These are phyloP conservation scores for Populus pruinosa DNA, from an alignment of 345 rosid species.

Conservation along the genomic window DNA sequence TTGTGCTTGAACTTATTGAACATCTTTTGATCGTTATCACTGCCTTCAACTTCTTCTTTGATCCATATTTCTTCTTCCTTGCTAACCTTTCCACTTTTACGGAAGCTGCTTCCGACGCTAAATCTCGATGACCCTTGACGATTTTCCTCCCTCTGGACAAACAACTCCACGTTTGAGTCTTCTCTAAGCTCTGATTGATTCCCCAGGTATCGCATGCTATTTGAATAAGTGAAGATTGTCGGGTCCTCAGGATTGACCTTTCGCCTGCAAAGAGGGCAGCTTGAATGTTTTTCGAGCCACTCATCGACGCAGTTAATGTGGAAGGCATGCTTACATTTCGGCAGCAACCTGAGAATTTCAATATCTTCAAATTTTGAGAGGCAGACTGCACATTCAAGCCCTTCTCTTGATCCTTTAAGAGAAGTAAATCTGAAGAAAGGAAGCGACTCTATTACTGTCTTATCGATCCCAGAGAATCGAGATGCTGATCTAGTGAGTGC, in stretches of 20 bases:
- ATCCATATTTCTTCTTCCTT: constrained; percentile 22
- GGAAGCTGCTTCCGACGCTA: constrained; percentile 68
- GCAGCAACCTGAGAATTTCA: constrained; percentile 71
- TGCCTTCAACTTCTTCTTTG: constrained; percentile 1
- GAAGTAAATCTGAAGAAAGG: constrained; percentile 86
- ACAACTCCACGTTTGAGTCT: constrained; percentile 58
- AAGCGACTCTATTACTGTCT: constrained; percentile 67
- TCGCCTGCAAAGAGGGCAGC: constrained; percentile 80
- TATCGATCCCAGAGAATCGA: constrained; percentile 74
- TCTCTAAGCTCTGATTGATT: constrained; percentile 43
- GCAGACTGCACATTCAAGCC: constrained; percentile 87
- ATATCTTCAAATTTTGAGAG: constrained; percentile 74
- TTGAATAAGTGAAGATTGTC: constrained; percentile 42
- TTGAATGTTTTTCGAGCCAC: constrained; percentile 88
- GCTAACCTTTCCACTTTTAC: constrained; percentile 38
- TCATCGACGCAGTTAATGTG: constrained; percentile 77
- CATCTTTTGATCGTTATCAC: constrained; percentile 12
- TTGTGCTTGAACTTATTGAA: constrained; percentile 66
- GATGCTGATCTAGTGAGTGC: constrained; percentile 33
- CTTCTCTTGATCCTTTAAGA: constrained; percentile 65
- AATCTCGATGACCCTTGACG: constrained; percentile 58
- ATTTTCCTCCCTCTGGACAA: constrained; percentile 61
- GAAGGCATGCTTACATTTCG: constrained; percentile 83
- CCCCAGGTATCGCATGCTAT: constrained; percentile 52
- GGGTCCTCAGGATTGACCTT: constrained; percentile 56